phyloP scores from a whole-genome alignment of 495 filamentous ascomycete species.

The Neurospora tetraspora region DNA sequence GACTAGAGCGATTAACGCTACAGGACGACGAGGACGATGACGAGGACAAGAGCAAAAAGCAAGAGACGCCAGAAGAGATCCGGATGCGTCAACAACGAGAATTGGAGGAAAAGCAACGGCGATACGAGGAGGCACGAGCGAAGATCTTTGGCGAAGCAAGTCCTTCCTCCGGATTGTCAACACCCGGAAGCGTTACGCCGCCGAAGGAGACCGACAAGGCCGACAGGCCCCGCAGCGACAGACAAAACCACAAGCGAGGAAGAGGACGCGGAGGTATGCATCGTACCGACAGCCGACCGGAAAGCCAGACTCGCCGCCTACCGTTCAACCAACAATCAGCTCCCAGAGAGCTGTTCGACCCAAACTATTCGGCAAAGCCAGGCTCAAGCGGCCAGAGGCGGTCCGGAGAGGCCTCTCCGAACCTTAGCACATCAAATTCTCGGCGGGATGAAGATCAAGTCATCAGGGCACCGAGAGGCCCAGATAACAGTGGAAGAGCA shows the following conservation, averaged over 20 bases:
- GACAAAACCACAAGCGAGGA: constrained; percentile 4
- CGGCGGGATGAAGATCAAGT: constrained; percentile 38
- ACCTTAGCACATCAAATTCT: constrained; percentile 33
- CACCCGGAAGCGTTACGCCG: constrained; percentile 50
- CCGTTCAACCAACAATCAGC: constrained; percentile 13
- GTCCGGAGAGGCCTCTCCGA: constrained; percentile 40
- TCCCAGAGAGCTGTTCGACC: constrained; percentile 58
- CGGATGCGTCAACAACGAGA: constrained; percentile 62
- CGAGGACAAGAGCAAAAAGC: constrained; percentile 45
- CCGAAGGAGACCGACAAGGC: constrained; percentile 36
- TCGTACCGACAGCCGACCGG: constrained; percentile 13
- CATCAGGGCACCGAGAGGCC: constrained; percentile 61
- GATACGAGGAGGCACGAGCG: constrained; percentile 76
- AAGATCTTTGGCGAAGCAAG: constrained; percentile 68
- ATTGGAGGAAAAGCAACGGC: constrained; percentile 76
- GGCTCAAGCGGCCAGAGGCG: constrained; percentile 40
- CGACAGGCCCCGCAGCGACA: constrained; percentile 15
- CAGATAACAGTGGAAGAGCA: constrained; percentile 64
- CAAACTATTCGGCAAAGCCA: constrained; percentile 53
- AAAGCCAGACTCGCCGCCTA: constrained; percentile 8
- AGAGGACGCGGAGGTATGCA: background rate
- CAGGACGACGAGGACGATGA: constrained; percentile 57
- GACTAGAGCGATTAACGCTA: constrained; percentile 42
- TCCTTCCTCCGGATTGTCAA: constrained; percentile 35
- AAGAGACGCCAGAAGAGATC: constrained; percentile 60